Base-by-base conservation (phyloP, 352 stramenopile genomes). In the Phytophthora melonis region DNA sequence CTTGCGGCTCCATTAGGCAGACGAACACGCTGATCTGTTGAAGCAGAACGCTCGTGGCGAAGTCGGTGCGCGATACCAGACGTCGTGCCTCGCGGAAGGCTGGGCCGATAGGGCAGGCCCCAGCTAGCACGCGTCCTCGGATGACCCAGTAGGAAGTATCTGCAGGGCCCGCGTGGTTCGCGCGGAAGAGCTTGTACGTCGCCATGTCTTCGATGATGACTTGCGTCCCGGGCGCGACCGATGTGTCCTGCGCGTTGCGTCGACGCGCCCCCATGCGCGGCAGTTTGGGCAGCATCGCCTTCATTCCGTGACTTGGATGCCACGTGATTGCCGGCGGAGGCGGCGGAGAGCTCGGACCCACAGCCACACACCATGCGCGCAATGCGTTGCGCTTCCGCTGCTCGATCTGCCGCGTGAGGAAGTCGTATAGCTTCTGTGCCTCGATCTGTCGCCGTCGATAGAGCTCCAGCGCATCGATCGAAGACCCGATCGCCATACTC, bases 61-160 rank as follows among this genome's bases (percentile, higher is more conserved):
- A 78, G 60, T 93, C 86, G 6, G 80, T 76, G 21, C 82, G 77
- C 30, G 82, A 75, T 13, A 88, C 81, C 5, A 88, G 71, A 18
- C 81, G 71, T 1, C 81, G 64, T 16, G 82, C 83, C 11, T 89
- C 73, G 3, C 73, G 76, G 14, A 89, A 89, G 13, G 83, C 80
- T 57, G 68, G 53, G 13, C 87, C 86, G 0, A 77, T 36, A 8
- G 89, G 89, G 62, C 90, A 93, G 6, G 71, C 68, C 8, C 88
- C 87, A 23, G 82, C 69, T 13, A 95, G 79, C 34, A 95, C 67
- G 10, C 82, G 79, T 32, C 69, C 63, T 43, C 83, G 84, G 39
- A 95, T 63, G 60, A 94, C 67, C 90, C 88, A 95, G 63, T 90
- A 93, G 32, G 86, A 93, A 54, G 75, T 74, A 61, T 92, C 86